Percentiles rank a stretch among this genome's conserved stretches.
Conservation (phyloP, 345 rosid genomes). For the Syzygium aromaticum region DNA sequence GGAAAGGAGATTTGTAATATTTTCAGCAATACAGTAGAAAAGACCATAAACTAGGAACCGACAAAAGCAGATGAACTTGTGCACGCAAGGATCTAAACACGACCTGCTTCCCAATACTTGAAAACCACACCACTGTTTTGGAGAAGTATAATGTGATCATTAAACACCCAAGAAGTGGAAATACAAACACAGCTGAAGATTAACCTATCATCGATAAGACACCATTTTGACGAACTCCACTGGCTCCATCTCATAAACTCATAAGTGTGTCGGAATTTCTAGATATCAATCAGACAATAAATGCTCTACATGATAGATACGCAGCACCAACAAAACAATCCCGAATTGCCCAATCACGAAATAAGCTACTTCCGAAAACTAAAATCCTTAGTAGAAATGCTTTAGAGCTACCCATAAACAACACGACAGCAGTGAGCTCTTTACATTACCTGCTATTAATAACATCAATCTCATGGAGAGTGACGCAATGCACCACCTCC, state of each 20-base stretch:
- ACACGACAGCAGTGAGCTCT: neutral
- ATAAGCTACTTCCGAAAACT: neutral
- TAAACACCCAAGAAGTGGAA: neutral
- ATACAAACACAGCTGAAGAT: neutral
- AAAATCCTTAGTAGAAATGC: neutral
- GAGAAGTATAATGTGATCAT: neutral
- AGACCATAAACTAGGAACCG: neutral
- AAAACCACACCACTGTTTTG: neutral
- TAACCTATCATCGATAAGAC: neutral
- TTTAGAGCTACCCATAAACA: neutral
- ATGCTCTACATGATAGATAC: neutral
- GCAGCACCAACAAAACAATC: neutral
- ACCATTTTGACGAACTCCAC: neutral
- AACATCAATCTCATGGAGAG: conserved; percentile 96
- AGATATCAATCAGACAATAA: neutral
- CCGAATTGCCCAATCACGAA: neutral
- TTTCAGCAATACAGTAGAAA: neutral
- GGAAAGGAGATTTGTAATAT: neutral
- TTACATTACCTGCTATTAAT: conserved; percentile 80
- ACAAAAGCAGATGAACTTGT: neutral
- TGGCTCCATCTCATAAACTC: neutral
- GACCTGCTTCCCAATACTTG: neutral
- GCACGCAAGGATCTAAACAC: neutral
- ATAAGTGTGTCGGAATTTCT: neutral
- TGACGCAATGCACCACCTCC: conserved; percentile 90